Base-by-base conservation (phyloP, 1,284 basidiomycete genomes). In the Entoloma clypeatum region DNA sequence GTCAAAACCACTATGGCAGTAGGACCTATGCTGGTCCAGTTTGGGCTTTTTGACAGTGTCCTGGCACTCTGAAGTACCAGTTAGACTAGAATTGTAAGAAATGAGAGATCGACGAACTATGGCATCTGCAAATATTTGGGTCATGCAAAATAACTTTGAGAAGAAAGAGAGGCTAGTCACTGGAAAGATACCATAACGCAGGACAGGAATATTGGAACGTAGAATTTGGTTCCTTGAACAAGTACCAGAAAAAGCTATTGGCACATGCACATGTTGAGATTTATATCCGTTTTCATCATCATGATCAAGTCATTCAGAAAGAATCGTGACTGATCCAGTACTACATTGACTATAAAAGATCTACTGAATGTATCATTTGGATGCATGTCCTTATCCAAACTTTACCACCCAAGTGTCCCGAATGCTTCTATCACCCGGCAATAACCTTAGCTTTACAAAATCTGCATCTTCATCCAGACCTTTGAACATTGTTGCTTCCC, bases 41-140 rank as follows among this genome's bases (percentile, higher is more conserved):
- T 93, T 92, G 6, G 92, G 92, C 60, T 95, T 95, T 65, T 92
- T 95, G 26, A 94, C 80, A 6, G 88, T 82, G 52, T 94, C 92
- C 38, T 74, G 69, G 62, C 92, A 93, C 26, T 57, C 86, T 87
- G 48, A 41, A 31, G n/a, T n/a, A 18, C 32, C 25, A 24, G 26
- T 21, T 18, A 42, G 26, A 42, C 48, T 26, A 44, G 33, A 39
- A 17, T 36, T 22, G 19, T 24, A 34, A 24, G 22, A 24, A 7
- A 35, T 44, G 14, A 19, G 25, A 26, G 19, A 23, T n/a, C 36
- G 23, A 26, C 59, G 57, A 31, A 70, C 68, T 59, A 59, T 72
- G 67, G 52, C 71, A 74, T 57, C 71, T 74, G 48, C 7, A 42
- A 30, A 31, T 10, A 22, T 27, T 8, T 23, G 21, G 23, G 13